These are phyloP conservation scores for Agrocybe praecox DNA, from an alignment of 768 basidiomycete species.

Conservation along the genomic window DNA sequence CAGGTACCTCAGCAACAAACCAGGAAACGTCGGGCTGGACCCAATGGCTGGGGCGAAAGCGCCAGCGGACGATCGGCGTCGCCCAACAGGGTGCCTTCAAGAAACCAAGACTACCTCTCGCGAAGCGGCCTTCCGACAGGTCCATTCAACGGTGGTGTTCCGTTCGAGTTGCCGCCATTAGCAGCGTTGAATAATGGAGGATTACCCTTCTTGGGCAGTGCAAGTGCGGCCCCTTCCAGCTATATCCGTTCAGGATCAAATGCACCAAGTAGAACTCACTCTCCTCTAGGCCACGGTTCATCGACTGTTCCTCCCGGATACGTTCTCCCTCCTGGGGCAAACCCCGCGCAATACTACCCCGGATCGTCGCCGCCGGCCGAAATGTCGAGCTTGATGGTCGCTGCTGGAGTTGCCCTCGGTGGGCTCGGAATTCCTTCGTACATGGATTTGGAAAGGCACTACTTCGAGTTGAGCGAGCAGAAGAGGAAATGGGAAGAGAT, in stretches of 20 bases:
- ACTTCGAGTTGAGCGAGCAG: conserved; percentile 62
- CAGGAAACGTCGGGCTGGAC: conserved; percentile 24
- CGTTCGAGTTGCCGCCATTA: conserved; percentile 66
- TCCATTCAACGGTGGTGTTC: conserved; percentile 15
- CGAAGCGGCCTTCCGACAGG: conserved; percentile 9
- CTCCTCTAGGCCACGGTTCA: conserved; percentile 57
- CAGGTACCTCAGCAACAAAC: conserved; percentile 3
- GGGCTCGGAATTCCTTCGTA: conserved; percentile 41
- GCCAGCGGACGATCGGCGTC: conserved; percentile 34
- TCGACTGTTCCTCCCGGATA: background rate
- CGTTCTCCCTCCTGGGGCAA: too few relatives aligned
- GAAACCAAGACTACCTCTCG: conserved; percentile 17
- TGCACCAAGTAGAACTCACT: conserved; percentile 74
- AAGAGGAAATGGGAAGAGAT: conserved; percentile 71
- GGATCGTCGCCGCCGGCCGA: conserved; percentile 23
- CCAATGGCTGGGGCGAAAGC: conserved; percentile 34
- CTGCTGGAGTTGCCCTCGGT: conserved; percentile 39
- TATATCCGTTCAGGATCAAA: conserved; percentile 67
- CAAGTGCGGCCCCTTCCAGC: conserved; percentile 46
- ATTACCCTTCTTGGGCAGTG: conserved; percentile 34
- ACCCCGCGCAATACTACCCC: conserved; percentile 14
- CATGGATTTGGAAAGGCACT: conserved; percentile 74
- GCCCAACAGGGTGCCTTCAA: conserved; percentile 27
- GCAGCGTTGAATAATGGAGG: conserved; percentile 37
- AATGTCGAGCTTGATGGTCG: conserved; percentile 33